A percentile compares a stretch with the other conserved stretches of the same genome.
Evolutionary conservation across 805 yeast species (phyloP).

Genomic region (Phaffomyces thermotolerans): DNA sequence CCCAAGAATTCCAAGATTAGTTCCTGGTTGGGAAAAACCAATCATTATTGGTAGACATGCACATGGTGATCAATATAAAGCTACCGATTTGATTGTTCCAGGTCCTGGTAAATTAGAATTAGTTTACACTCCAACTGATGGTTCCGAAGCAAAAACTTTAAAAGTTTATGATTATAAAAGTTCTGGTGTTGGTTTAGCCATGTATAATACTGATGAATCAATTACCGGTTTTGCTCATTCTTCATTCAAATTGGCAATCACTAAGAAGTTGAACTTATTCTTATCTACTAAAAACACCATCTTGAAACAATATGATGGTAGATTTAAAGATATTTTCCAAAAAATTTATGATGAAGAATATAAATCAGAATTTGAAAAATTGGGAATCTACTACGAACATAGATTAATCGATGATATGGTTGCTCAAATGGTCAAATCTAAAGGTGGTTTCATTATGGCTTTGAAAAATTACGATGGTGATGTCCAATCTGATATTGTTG

Average conservation of each 20-base stretch:
- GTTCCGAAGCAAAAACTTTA: slow-evolving; percentile 39
- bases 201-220: slow-evolving; percentile 79
- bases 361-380: slow-evolving; percentile 47
- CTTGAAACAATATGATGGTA: slow-evolving; percentile 74
- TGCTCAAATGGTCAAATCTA: slow-evolving; percentile 80
- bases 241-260: slow-evolving; percentile 67
- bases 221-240: slow-evolving; percentile 74
- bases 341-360: slow-evolving; percentile 54
- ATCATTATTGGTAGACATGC: slow-evolving; percentile 85
- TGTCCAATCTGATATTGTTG: slow-evolving; percentile 79
- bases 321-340: slow-evolving; percentile 75
- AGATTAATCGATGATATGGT: slow-evolving; percentile 84
- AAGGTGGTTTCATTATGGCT: slow-evolving; percentile 77
- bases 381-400: slow-evolving; percentile 69
- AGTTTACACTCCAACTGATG: slow-evolving; percentile 57
- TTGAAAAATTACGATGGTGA: slow-evolving; percentile 84
- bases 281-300: slow-evolving; percentile 76
- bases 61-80: slow-evolving; percentile 78
- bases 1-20: slow-evolving; percentile 67
- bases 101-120: slow-evolving; percentile 62
- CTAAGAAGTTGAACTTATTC: slow-evolving; percentile 55
- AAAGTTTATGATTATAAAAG: slow-evolving; percentile 58
- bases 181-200: slow-evolving; percentile 70
- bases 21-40: slow-evolving; percentile 77
- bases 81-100: slow-evolving; percentile 63